phyloP scores from a whole-genome alignment of 2,329 filamentous ascomycete species.

The Colletotrichum destructivum region DNA sequence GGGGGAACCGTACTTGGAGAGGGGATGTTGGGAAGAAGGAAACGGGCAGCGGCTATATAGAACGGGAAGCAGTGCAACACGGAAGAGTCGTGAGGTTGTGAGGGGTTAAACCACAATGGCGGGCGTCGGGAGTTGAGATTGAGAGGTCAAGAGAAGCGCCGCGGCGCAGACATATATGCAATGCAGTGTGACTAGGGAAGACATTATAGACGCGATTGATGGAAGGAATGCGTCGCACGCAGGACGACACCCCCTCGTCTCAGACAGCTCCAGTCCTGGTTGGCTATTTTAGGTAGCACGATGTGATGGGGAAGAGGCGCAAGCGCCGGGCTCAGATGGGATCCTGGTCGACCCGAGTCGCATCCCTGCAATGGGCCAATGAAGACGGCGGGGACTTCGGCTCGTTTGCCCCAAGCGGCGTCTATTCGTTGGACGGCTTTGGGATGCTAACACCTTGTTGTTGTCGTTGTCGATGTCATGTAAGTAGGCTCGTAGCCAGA shows the following conservation, averaged over 20 bases:
- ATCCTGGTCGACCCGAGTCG: slow-evolving; percentile 43
- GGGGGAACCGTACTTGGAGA: slow-evolving; percentile 4
- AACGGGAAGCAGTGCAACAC: slow-evolving; percentile 23
- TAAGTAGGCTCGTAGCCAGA: slow-evolving; percentile 14
- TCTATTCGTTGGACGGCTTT: slow-evolving; percentile 36
- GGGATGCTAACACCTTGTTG: no score
- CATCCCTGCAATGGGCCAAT: slow-evolving; percentile 47
- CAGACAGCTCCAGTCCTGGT: slow-evolving; percentile 48
- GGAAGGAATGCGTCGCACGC: slow-evolving; percentile 38
- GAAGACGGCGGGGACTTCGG: slow-evolving; percentile 36
- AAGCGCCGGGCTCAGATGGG: slow-evolving; percentile 52
- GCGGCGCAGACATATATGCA: slow-evolving; percentile 41
- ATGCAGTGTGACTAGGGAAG: slow-evolving; percentile 43
- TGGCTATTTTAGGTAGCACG: slow-evolving; percentile 56
- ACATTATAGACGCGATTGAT: slow-evolving; percentile 44
- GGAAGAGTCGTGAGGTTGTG: slow-evolving; percentile 15
- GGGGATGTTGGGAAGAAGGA: slow-evolving; percentile 14
- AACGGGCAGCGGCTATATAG: slow-evolving; percentile 41
- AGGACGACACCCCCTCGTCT: slow-evolving; percentile 44
- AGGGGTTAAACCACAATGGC: slow-evolving; percentile 21
- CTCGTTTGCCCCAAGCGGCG: slow-evolving; percentile 41
- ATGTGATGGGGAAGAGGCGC: slow-evolving; percentile 50
- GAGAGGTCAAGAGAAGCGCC: slow-evolving; percentile 24
- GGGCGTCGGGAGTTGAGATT: slow-evolving; percentile 1
- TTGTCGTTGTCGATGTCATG: not conserved